Base-by-base conservation (phyloP, 352 stramenopile species). In the Pythium biforme region DNA sequence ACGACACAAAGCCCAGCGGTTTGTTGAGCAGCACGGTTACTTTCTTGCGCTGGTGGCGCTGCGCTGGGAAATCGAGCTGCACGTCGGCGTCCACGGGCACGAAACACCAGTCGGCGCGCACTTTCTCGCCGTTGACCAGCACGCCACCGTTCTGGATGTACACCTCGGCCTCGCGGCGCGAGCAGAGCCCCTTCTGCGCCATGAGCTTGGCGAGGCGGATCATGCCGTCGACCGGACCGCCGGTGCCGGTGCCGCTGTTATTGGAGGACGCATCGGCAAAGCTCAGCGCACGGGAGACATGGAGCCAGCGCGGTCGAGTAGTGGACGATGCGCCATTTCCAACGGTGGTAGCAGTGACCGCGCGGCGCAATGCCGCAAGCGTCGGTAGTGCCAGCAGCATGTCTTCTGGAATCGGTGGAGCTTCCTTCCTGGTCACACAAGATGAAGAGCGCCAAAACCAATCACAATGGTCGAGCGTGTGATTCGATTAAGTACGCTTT, bases 1-100 rank as follows among this genome's bases (percentile, higher is more conserved):
- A 87, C n/a, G 83, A 93, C 25, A 95, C 83, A 58, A 71, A 78
- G n/a, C 84, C 84, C 58, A 95, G 68, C 4, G 83, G 86, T 51
- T 95, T 95, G 70, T 95, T 95, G 45, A 95, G 68, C 47, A 94
- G 60, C 37, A 95, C 61, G 34, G 86, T 91, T 23, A 92, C 79
- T 63, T 93, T 95, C 50, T 86, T 83, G 48, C 73, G 70, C 63
- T 92, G 77, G 57, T 92, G 82, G 53, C 76, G 75, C 62, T 89
- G 76, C n/a, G 83, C 86, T 55, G 73, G 72, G 39, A 77, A 81
- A 46, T 82, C 76, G 39, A 94, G 76, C 26, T 61, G 57, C 29
- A 94, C 81, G 25, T 85, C 73, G 46, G 73, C 81, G 40, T 90
- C 74, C 10, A 53, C 52, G 15, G 78, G 67, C 29, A 95, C 82